Conservation (phyloP, 1,284 basidiomycete species). For the Rhodotorula sp. region DNA sequence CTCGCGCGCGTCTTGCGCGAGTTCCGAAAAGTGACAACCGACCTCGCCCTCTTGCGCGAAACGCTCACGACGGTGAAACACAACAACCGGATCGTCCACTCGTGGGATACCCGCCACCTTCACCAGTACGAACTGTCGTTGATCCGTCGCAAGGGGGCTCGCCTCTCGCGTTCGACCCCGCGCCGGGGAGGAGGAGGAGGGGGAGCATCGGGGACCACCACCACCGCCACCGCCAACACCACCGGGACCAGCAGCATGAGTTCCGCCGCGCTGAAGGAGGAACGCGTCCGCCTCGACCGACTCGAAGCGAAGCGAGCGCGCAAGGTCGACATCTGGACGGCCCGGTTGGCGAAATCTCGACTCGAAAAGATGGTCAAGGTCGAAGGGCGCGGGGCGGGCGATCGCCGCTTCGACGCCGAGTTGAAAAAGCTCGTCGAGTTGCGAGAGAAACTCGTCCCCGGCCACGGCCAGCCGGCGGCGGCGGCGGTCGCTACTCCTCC, state of each 20-base stretch:
- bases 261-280: slow-evolving; percentile 9
- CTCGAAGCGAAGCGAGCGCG: slow-evolving; percentile 2
- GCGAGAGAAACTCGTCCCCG: not conserved
- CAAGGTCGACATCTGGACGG: slow-evolving; percentile 16
- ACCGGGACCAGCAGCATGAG: slow-evolving; percentile 3
- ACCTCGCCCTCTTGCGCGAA: slow-evolving; percentile 24
- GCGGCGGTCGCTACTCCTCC: too few relatives aligned
- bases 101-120: slow-evolving; percentile 10
- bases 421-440: slow-evolving; percentile 15
- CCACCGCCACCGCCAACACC: not conserved
- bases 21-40: slow-evolving; percentile 11
- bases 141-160: not conserved
- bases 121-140: slow-evolving; percentile 11
- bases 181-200: not conserved
- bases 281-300: slow-evolving; percentile 1
- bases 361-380: slow-evolving; percentile 25
- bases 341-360: not conserved
- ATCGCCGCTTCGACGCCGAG: slow-evolving; percentile 21
- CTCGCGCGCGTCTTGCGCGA: slow-evolving; percentile 25
- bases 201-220: too few relatives aligned
- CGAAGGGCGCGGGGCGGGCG: slow-evolving; percentile 21
- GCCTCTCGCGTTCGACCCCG: not conserved
- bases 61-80: slow-evolving; percentile 26
- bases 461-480: not conserved
- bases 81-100: slow-evolving; percentile 22